Evolutionary conservation across 805 yeast species (phyloP).

Genomic region (Candida vaughaniae): DNA sequence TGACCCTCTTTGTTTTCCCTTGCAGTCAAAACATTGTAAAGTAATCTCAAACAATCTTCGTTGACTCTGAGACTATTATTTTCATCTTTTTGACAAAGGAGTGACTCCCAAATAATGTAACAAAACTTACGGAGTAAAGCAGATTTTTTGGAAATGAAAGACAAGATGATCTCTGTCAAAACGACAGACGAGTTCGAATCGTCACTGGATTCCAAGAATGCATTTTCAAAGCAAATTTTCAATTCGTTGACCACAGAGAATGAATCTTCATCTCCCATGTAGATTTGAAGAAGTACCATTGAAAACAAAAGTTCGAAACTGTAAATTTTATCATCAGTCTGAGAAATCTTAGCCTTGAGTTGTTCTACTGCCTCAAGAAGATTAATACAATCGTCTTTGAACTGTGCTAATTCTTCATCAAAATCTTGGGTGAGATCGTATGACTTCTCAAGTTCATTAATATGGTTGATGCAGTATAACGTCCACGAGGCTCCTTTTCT

Average conservation of each 20-base stretch:
- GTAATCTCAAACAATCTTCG: conserved; percentile 32
- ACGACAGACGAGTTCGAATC: conserved; percentile 31
- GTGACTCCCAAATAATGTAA: conserved; percentile 40
- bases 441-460: conserved; percentile 24
- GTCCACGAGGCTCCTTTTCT: conserved; percentile 63
- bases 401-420: conserved; percentile 55
- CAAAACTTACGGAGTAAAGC: conserved; percentile 37
- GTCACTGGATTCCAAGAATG: conserved; percentile 31
- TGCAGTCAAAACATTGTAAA: conserved; percentile 42
- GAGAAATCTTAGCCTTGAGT: conserved; percentile 14
- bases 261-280: conserved; percentile 75
- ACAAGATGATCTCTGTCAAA: conserved; percentile 44
- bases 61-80: conserved; percentile 25
- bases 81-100: conserved; percentile 31
- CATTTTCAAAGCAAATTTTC: conserved; percentile 53
- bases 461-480: conserved; percentile 44
- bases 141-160: conserved; percentile 43
- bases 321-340: conserved; percentile 38
- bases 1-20: conserved; percentile 85
- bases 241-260: conserved; percentile 73
- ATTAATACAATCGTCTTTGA: conserved; percentile 48
- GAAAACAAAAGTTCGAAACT: conserved; percentile 79
- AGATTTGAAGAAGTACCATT: conserved; percentile 73
- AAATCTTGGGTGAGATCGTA: conserved; percentile 33
- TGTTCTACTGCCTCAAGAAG: conserved; percentile 32